phyloP scores from a whole-genome alignment of 1,284 basidiomycete genomes.

The Thelephora terrestris region DNA sequence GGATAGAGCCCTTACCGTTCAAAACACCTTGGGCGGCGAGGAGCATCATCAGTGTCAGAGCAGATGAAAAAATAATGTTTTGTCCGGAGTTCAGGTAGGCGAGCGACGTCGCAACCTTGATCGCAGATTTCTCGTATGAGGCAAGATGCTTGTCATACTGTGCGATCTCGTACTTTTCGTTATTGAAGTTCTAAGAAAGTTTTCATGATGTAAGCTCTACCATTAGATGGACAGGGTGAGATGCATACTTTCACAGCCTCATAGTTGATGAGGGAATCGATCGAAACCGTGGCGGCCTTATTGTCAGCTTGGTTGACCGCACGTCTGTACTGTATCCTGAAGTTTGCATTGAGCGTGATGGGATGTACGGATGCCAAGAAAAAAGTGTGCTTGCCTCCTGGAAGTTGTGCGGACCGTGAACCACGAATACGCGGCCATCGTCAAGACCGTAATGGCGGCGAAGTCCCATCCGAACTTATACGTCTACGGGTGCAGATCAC shows the following conservation, averaged over 20 bases:
- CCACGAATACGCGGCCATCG: slow-evolving; percentile 92
- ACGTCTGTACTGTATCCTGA: slow-evolving; percentile 85
- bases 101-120: slow-evolving; percentile 93
- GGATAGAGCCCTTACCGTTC: slow-evolving; percentile 48
- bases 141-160: slow-evolving; percentile 89
- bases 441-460: slow-evolving; percentile 80
- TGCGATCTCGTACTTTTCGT: slow-evolving; percentile 83
- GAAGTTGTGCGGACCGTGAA: slow-evolving; percentile 94
- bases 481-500: slow-evolving; percentile 37
- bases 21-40: slow-evolving; percentile 91
- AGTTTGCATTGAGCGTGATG: neutral
- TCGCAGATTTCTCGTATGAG: slow-evolving; percentile 83
- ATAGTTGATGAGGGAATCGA: slow-evolving; percentile 95
- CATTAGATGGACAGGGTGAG: slow-evolving; percentile 5
- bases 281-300: slow-evolving; percentile 86
- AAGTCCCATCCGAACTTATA: slow-evolving; percentile 98
- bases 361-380: neutral
- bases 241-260: slow-evolving; percentile 89
- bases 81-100: slow-evolving; percentile 95
- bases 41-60: slow-evolving; percentile 93
- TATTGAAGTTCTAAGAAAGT: slow-evolving; percentile 80
- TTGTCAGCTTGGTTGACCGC: slow-evolving; percentile 97
- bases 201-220: neutral
- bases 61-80: slow-evolving; percentile 90
- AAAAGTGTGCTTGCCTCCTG: slow-evolving; percentile 60